Conservation (phyloP, 78 protist species). For the Cavenderia fasciculata region DNA sequence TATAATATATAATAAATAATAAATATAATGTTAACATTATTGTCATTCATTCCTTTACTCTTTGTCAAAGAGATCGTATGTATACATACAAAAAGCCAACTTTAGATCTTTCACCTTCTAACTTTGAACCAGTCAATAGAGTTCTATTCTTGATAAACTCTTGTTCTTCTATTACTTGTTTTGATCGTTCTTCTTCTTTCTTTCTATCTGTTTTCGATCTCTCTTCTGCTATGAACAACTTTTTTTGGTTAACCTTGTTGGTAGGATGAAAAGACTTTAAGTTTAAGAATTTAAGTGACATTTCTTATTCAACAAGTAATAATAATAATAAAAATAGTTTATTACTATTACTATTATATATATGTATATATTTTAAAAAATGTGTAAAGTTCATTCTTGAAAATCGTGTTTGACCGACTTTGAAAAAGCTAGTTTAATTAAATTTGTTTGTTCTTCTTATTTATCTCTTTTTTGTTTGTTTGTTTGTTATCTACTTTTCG, state of each 20-base stretch:
- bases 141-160: conserved; percentile 49
- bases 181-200: conserved; percentile 45
- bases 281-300: conserved; percentile 52
- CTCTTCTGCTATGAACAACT: conserved; percentile 51
- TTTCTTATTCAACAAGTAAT: too few species aligned
- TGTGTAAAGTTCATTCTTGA: too few species aligned
- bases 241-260: conserved; percentile 48
- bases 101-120: conserved; percentile 48
- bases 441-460: too few species aligned
- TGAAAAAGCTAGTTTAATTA: too few species aligned
- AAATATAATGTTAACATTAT: neutral
- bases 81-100: conserved; percentile 62
- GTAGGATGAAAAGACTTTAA: conserved; percentile 57
- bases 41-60: neutral
- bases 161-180: conserved; percentile 36
- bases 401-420: too few species aligned
- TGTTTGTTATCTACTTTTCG: too few species aligned
- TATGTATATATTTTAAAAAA: too few species aligned
- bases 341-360: neutral
- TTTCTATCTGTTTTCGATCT: neutral
- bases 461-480: too few species aligned
- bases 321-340: too few species aligned
- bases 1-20: too few species aligned
- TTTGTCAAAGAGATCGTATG: too few species aligned
- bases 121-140: conserved; percentile 19